phyloP scores from a whole-genome alignment of 1,284 basidiomycete species.

The Entoloma clypeatum region DNA sequence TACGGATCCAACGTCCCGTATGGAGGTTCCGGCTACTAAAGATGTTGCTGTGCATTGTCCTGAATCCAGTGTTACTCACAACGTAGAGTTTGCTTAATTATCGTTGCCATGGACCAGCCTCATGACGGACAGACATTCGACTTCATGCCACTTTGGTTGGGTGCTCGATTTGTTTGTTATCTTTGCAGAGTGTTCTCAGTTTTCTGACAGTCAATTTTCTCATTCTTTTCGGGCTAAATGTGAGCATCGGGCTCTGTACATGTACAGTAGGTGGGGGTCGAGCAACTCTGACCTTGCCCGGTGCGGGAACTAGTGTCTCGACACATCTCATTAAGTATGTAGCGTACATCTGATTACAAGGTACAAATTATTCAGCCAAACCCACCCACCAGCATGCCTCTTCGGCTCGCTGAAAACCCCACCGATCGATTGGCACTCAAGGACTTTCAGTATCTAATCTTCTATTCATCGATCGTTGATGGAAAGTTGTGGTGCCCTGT shows the following conservation, averaged over 20 bases:
- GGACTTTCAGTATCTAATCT: constrained; percentile 49
- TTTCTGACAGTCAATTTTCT: constrained; percentile 14
- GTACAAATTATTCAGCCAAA: background rate
- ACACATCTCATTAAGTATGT: too few relatives aligned
- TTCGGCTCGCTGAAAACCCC: constrained; percentile 33
- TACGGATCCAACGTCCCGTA: constrained; percentile 10
- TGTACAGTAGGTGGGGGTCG: constrained; percentile 5
- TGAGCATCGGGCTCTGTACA: background rate
- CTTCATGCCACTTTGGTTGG: constrained; percentile 31
- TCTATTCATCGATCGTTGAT: constrained; percentile 60
- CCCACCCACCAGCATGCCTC: constrained; percentile 30
- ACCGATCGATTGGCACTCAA: constrained; percentile 36
- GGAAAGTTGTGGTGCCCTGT: constrained; percentile 69
- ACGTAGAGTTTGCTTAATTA: constrained; percentile 27
- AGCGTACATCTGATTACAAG: too few relatives aligned
- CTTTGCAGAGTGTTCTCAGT: constrained; percentile 25
- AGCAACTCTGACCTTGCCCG: background rate
- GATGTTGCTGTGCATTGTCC: constrained; percentile 13
- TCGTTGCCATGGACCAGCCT: constrained; percentile 22
- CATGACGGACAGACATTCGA: constrained; percentile 27
- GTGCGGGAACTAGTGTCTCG: background rate
- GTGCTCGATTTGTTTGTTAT: constrained; percentile 39
- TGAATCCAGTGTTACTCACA: constrained; percentile 18
- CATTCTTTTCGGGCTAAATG: too few relatives aligned
- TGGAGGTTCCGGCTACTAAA: constrained; percentile 23